Percentiles rank a stretch among this genome's conserved stretches.
Conservation (phyloP, 2,329 filamentous ascomycete species). For the Penicillium sp. region DNA sequence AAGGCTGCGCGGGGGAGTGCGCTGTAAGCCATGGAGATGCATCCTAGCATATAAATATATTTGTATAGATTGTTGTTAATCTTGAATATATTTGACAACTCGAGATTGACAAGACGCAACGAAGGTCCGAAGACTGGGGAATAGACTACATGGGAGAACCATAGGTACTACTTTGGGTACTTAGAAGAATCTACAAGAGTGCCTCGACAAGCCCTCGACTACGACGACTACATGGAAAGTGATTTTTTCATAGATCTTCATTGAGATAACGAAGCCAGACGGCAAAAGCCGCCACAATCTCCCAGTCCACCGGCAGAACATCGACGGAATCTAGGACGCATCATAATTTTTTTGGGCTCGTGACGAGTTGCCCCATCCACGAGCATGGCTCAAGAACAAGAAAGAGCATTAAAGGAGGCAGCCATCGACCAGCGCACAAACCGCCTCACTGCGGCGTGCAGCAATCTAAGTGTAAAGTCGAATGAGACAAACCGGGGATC, state of each 20-base stretch:
- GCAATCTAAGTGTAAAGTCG: conserved; percentile 45
- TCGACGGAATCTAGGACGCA: conserved; percentile 22
- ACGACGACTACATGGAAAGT: no score
- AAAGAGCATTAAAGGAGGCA: conserved; percentile 41
- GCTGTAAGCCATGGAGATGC: conserved; percentile 30
- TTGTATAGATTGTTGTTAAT: no score
- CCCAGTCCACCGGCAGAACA: conserved; percentile 11
- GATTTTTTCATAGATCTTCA: conserved; percentile 13
- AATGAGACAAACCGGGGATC: conserved; percentile 31
- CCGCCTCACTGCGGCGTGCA: conserved; percentile 46
- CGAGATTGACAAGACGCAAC: no score
- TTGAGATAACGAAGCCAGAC: conserved; percentile 22
- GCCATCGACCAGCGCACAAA: conserved; percentile 49
- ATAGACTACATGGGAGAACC: no score
- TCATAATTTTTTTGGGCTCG: conserved; percentile 29
- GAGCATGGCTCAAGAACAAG: conserved; percentile 27
- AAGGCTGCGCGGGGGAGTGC: conserved; percentile 27
- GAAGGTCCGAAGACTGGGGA: no score
- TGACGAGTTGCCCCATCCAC: conserved; percentile 22
- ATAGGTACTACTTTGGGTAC: no score
- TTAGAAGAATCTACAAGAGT: no score
- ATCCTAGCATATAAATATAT: neutral
- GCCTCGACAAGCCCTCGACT: no score
- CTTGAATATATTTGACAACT: neutral
- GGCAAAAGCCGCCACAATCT: conserved; percentile 21